phyloP scores from a whole-genome alignment of 2,329 filamentous ascomycete species.

The Penicillium fuscoglaucum region DNA sequence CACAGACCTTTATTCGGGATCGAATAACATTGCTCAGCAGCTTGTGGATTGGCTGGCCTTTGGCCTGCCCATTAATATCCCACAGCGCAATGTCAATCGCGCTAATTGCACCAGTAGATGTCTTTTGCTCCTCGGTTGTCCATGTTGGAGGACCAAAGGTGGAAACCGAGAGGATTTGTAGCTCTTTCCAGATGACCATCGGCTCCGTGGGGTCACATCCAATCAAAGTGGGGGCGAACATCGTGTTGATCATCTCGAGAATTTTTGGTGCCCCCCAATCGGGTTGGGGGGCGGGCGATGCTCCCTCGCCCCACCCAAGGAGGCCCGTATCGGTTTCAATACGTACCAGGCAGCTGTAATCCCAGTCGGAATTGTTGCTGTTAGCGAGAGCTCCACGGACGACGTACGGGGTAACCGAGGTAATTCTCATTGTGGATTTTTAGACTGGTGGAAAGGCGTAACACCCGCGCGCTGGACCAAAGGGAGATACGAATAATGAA shows the following conservation, averaged over 20 bases:
- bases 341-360: neutral
- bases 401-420: neutral
- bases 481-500: neutral
- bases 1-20: neutral
- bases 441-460: neutral
- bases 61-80: neutral
- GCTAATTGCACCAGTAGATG: neutral
- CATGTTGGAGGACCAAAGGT: neutral
- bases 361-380: too few relatives aligned
- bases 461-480: too few relatives aligned
- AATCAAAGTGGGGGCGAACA: neutral
- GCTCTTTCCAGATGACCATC: neutral
- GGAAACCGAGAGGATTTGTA: neutral
- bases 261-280: neutral
- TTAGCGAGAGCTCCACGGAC: rapidly evolving
- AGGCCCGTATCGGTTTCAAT: neutral
- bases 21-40: neutral
- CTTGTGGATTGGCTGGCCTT: neutral
- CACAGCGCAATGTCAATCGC: neutral
- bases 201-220: neutral
- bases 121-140: rapidly evolving
- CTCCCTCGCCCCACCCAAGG: neutral
- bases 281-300: rapidly evolving
- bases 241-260: too few relatives aligned
- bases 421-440: neutral